Percentiles rank a stretch among this genome's conserved stretches.
These are phyloP conservation scores for Magnusiomyces sp. DNA, from an alignment of 1,139 yeast genomes.

Conservation along the genomic window DNA sequence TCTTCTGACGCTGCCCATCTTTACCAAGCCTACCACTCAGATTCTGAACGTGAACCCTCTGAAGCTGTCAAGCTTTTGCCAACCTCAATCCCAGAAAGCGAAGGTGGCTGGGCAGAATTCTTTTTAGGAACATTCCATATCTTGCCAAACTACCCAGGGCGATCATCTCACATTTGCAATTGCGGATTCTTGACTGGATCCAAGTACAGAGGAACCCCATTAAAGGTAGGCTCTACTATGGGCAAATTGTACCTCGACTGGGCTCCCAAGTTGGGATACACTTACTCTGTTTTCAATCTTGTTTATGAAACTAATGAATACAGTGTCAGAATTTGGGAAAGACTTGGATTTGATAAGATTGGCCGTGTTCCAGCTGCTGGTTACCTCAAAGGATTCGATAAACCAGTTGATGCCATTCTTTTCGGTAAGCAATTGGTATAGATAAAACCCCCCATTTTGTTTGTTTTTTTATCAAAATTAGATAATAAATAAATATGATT, in stretches of 20 bases:
- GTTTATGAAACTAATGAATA: conserved; percentile 69
- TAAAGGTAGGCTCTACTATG: conserved; percentile 47
- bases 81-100: too few species aligned
- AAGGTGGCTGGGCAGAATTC: conserved; percentile 35
- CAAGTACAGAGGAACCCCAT: conserved; percentile 43
- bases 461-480: too few species aligned
- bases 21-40: conserved; percentile 10
- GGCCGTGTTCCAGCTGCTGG: conserved; percentile 65
- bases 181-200: conserved; percentile 66
- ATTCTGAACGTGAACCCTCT: conserved; percentile 1
- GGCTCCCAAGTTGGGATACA: conserved; percentile 68
- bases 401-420: conserved; percentile 61
- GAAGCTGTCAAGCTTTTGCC: conserved; percentile 14
- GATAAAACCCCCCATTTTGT: background rate
- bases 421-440: conserved; percentile 44
- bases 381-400: conserved; percentile 48
- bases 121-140: conserved; percentile 65
- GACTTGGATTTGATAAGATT: conserved; percentile 61
- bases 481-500: too few species aligned
- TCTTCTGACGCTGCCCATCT: conserved; percentile 3
- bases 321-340: conserved; percentile 65
- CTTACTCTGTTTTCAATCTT: conserved; percentile 71
- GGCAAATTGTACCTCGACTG: conserved; percentile 52
- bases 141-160: conserved; percentile 69
- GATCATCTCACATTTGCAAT: conserved; percentile 73